A percentile compares a stretch with the other conserved stretches of the same genome.
Conservation (phyloP, 352 stramenopile species). For the Phytophthora foliorum region DNA sequence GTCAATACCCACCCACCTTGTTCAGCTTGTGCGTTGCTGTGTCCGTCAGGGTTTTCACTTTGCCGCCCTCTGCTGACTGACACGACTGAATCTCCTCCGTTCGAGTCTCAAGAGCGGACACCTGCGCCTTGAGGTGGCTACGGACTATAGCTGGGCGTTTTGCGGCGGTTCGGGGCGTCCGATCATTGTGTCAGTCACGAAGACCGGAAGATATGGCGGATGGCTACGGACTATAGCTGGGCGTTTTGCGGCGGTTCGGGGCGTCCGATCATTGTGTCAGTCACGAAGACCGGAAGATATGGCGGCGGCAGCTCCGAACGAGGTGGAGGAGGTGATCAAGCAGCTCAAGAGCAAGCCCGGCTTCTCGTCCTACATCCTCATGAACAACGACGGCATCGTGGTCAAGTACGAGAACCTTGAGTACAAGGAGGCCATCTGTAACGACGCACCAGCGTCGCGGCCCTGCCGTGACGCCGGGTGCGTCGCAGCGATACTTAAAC, state of each 20-base stretch:
- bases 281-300: conserved; percentile 42
- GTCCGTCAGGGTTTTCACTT: conserved; percentile 53
- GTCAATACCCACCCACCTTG: conserved; percentile 38
- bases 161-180: no score
- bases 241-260: conserved; percentile 21
- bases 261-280: conserved; percentile 3
- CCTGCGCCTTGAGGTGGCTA: conserved; percentile 57
- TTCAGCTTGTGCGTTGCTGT: conserved; percentile 53
- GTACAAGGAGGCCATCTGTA: conserved; percentile 92
- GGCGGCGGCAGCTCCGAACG: conserved; percentile 84
- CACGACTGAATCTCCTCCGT: conserved; percentile 49
- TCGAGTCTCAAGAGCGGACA: conserved; percentile 55
- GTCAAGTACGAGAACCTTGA: conserved; percentile 94
- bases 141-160: no score
- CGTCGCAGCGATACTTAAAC: no score
- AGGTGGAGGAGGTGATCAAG: conserved; percentile 94
- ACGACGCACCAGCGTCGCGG: no score
- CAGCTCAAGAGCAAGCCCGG: conserved; percentile 92
- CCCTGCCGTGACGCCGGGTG: no score
- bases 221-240: no score
- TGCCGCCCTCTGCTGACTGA: conserved; percentile 40
- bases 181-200: no score
- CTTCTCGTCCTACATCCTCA: conserved; percentile 92
- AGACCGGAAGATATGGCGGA: no score
- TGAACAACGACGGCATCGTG: conserved; percentile 95